These are phyloP conservation scores for Didymella glomerata DNA, from an alignment of 2,329 filamentous ascomycete genomes.

Conservation along the genomic window DNA sequence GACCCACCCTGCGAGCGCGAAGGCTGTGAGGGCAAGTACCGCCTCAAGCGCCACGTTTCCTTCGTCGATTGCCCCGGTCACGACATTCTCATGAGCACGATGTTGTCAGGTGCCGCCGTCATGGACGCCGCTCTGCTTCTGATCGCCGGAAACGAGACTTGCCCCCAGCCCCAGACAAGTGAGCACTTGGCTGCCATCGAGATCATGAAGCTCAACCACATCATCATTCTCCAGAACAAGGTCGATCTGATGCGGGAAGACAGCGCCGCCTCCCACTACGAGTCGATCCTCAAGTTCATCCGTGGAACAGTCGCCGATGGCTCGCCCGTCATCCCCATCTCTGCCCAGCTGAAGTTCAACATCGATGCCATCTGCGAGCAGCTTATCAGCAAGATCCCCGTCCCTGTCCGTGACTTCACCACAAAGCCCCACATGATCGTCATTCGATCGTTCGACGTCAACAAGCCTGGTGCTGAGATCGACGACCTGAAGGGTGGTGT, in stretches of 20 bases:
- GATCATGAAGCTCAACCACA: conserved; percentile 99
- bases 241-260: conserved; percentile 98
- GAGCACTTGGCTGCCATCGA: conserved; percentile 99
- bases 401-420: conserved; percentile 89
- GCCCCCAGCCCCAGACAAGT: conserved; percentile 97
- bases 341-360: conserved; percentile 99
- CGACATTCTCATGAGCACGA: conserved; percentile 99
- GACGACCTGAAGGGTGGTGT: conserved; percentile 99
- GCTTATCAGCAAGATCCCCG: conserved; percentile 92
- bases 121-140: conserved; percentile 98
- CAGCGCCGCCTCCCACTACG: conserved; percentile 89
- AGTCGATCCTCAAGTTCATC: conserved; percentile 98
- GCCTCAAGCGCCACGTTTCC: conserved; percentile 72
- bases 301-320: conserved; percentile 95
- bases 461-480: conserved; percentile 99
- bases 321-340: conserved; percentile 94
- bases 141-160: conserved; percentile 97
- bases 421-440: conserved; percentile 97
- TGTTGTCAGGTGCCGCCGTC: conserved; percentile 98
- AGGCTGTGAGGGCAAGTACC: conserved; percentile 86
- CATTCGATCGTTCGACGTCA: conserved; percentile 98
- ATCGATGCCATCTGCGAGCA: conserved; percentile 98
- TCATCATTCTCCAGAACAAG: conserved; percentile 99
- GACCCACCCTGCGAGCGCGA: conserved; percentile 95
- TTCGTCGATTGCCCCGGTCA: conserved; percentile 99